These are phyloP conservation scores for Russula ochroleuca DNA, from an alignment of 768 basidiomycete species.

Conservation along the genomic window DNA sequence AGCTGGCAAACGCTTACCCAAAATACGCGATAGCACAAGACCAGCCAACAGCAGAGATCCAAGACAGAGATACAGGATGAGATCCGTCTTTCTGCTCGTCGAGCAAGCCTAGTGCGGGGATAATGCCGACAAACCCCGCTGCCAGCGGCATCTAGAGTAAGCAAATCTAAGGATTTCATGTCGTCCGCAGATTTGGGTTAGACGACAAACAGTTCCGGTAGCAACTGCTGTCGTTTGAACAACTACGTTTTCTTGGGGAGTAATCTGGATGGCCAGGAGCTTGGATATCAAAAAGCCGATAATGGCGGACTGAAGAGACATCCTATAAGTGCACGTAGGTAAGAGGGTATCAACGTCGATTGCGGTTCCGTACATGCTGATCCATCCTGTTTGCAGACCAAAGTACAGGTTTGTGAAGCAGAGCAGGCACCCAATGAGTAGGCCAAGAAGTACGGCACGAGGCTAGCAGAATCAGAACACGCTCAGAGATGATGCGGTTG, in stretches of 20 bases:
- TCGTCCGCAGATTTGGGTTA: not conserved
- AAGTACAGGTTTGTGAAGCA: conserved; percentile 92
- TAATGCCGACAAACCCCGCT: conserved; percentile 86
- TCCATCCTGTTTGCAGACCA: conserved; percentile 87
- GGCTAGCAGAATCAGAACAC: conserved; percentile 24
- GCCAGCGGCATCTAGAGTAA: conserved; percentile 69
- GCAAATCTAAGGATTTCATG: not conserved
- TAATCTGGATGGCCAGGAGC: conserved; percentile 64
- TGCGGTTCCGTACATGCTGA: conserved; percentile 61
- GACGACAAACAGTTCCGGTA: conserved; percentile 57
- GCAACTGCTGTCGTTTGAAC: conserved; percentile 95
- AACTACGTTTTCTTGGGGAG: conserved; percentile 91
- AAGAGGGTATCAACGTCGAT: conserved; percentile 4
- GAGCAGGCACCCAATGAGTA: conserved; percentile 79
- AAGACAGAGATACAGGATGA: conserved; percentile 68
- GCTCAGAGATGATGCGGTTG: not conserved
- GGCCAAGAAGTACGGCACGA: conserved; percentile 66
- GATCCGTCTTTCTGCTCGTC: conserved; percentile 69
- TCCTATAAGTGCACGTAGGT: conserved; percentile 46
- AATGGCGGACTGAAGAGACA: conserved; percentile 92
- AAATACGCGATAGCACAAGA: conserved; percentile 91
- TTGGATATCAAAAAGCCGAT: conserved; percentile 86
- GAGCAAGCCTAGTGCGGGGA: conserved; percentile 85
- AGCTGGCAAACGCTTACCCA: conserved; percentile 55
- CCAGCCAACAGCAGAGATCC: conserved; percentile 75